Conservation (phyloP, 2,329 filamentous ascomycete genomes). For the Cladosporium sp. region DNA sequence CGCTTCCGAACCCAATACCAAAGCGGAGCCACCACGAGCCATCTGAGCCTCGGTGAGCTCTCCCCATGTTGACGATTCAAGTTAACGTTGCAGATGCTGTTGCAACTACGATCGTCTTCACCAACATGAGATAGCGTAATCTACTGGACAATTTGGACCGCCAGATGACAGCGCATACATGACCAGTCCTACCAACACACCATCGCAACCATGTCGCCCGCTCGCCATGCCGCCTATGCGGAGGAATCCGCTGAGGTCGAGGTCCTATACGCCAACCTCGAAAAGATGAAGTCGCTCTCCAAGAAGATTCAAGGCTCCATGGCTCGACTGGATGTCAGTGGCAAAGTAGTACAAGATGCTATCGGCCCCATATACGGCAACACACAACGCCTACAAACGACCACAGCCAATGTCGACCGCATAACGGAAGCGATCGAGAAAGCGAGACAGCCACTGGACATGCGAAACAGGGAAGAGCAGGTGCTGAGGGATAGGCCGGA, state of each 20-base stretch:
- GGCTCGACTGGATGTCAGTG: slow-evolving; percentile 79
- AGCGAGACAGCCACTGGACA: slow-evolving; percentile 86
- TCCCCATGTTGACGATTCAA: not conserved
- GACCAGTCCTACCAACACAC: not conserved
- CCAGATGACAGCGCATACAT: not conserved
- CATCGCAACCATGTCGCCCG: slow-evolving; percentile 28
- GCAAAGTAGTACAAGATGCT: slow-evolving; percentile 87
- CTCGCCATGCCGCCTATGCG: slow-evolving; percentile 59
- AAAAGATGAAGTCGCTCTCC: slow-evolving; percentile 89
- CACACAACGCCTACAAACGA: slow-evolving; percentile 83
- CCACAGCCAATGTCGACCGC: slow-evolving; percentile 84
- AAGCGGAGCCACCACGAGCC: not conserved
- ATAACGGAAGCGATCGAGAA: slow-evolving; percentile 85
- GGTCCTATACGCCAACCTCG: slow-evolving; percentile 69
- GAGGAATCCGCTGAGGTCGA: slow-evolving; percentile 70
- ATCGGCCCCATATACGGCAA: slow-evolving; percentile 91
- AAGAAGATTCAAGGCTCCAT: slow-evolving; percentile 94
- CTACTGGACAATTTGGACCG: not conserved
- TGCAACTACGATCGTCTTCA: not conserved
- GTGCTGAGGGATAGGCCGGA: slow-evolving; percentile 80
- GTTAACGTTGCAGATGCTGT: not conserved
- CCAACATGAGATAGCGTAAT: not conserved
- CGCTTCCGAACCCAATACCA: not conserved
- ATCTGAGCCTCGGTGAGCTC: not conserved
- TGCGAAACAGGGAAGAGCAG: slow-evolving; percentile 86